Evolutionary conservation across 2,329 filamentous ascomycete genomes (phyloP).

Genomic region (Microdochium paspali): DNA sequence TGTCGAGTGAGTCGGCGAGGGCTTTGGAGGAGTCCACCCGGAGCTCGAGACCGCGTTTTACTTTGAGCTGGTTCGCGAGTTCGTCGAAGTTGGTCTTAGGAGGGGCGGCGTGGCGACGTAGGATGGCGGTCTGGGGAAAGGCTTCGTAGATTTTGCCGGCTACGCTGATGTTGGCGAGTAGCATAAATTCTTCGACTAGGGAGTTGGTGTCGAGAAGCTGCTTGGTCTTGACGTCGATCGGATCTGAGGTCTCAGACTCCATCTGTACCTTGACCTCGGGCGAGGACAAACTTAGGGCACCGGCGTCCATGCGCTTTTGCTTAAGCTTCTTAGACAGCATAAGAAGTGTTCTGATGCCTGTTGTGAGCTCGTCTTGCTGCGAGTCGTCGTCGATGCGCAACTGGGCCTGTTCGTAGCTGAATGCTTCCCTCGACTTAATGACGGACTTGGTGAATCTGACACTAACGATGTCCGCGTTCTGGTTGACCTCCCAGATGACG

Average conservation of each 20-base stretch:
- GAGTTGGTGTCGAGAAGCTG: slow-evolving; percentile 91
- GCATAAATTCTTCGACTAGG: slow-evolving; percentile 97
- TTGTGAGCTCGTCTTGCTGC: slow-evolving; percentile 80
- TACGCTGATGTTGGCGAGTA: slow-evolving; percentile 94
- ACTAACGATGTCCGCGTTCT: slow-evolving; percentile 74
- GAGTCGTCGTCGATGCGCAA: slow-evolving; percentile 83
- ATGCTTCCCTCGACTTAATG: slow-evolving; percentile 91
- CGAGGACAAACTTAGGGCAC: slow-evolving; percentile 90
- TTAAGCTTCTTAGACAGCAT: slow-evolving; percentile 86
- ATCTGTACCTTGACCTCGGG: slow-evolving; percentile 94
- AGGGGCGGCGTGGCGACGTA: slow-evolving; percentile 84
- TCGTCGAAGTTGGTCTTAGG: slow-evolving; percentile 97
- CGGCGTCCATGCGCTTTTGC: slow-evolving; percentile 92
- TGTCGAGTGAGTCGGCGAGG: slow-evolving; percentile 86
- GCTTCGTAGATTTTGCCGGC: slow-evolving; percentile 82
- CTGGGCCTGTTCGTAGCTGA: slow-evolving; percentile 96
- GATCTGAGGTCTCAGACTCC: slow-evolving; percentile 92
- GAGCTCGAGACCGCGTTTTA: slow-evolving; percentile 74
- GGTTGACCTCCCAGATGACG: slow-evolving; percentile 78
- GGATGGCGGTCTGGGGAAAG: slow-evolving; percentile 90
- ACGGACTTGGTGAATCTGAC: slow-evolving; percentile 95
- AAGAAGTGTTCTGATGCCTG: slow-evolving; percentile 79
- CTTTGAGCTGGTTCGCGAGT: slow-evolving; percentile 79
- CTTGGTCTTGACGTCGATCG: slow-evolving; percentile 94
- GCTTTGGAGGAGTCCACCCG: slow-evolving; percentile 80